Conservation (phyloP, 345 rosid species). For the Schrenkiella parvula region DNA sequence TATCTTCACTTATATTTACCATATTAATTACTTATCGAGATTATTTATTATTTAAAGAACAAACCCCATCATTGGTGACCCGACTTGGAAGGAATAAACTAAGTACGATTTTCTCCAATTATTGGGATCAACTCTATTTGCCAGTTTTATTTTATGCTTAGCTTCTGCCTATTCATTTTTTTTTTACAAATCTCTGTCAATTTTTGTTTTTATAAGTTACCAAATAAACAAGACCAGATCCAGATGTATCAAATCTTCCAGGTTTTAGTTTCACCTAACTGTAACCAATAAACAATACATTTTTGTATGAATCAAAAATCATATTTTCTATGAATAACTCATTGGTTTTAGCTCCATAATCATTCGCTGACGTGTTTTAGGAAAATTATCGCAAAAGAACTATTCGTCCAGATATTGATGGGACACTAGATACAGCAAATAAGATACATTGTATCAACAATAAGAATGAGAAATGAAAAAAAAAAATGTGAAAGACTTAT, state of each 20-base stretch:
- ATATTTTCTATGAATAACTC: background rate
- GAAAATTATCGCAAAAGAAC: background rate
- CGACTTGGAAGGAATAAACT: slow-evolving; percentile 29
- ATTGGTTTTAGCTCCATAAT: background rate
- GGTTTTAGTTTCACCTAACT: background rate
- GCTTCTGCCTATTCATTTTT: slow-evolving; percentile 8
- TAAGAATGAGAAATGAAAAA: background rate
- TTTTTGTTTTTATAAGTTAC: background rate
- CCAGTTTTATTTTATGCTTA: slow-evolving; percentile 7
- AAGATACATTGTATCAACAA: slow-evolving; percentile 17
- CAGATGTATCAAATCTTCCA: background rate
- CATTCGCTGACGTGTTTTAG: slow-evolving; percentile 6
- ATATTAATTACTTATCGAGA: background rate
- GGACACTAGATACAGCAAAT: background rate
- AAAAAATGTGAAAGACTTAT: background rate
- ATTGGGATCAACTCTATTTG: slow-evolving; percentile 44
- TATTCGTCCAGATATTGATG: slow-evolving; percentile 12
- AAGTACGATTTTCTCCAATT: slow-evolving; percentile 38
- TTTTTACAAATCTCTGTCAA: background rate
- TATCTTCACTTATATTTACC: slow-evolving; percentile 18
- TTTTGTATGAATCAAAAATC: background rate
- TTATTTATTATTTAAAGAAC: slow-evolving; percentile 3
- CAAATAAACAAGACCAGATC: slow-evolving; percentile 1
- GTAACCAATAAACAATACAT: background rate
- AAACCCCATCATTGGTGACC: slow-evolving; percentile 55